Evolutionary conservation across 2,329 filamentous ascomycete species (phyloP).

Genomic region (Emmonsiellopsis sp.): DNA sequence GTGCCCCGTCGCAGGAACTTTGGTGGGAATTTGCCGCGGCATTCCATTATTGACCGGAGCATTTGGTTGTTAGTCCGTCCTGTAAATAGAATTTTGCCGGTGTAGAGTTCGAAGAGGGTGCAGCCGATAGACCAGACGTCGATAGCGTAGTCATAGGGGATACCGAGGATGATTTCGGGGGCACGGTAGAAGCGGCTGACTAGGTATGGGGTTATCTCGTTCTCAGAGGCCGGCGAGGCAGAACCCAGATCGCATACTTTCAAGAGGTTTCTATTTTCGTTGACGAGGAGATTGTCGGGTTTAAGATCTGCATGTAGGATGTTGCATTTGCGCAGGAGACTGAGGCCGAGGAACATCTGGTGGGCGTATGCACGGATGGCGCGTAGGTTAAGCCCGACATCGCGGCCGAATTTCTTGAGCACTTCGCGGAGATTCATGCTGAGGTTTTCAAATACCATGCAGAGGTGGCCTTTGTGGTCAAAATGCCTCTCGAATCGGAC

Average conservation of each 20-base stretch:
- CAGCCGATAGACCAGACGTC: slow-evolving; percentile 98
- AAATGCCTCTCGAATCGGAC: slow-evolving; percentile 82
- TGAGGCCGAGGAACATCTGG: slow-evolving; percentile 86
- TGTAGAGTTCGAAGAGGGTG: slow-evolving; percentile 93
- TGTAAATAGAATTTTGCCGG: slow-evolving; percentile 92
- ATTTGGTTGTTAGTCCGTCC: slow-evolving; percentile 97
- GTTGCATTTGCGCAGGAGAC: slow-evolving; percentile 81
- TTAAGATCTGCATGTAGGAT: slow-evolving; percentile 95
- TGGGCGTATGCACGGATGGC: slow-evolving; percentile 84
- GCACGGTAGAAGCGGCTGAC: slow-evolving; percentile 96
- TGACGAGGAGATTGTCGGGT: slow-evolving; percentile 93
- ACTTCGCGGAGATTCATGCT: slow-evolving; percentile 88
- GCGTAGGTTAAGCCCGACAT: slow-evolving; percentile 80
- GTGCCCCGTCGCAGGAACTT: slow-evolving; percentile 81
- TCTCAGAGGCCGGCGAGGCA: slow-evolving; percentile 85
- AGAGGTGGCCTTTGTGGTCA: slow-evolving; percentile 89
- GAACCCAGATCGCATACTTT: slow-evolving; percentile 97
- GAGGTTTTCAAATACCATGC: slow-evolving; percentile 93
- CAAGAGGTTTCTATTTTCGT: slow-evolving; percentile 70
- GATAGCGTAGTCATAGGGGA: slow-evolving; percentile 86
- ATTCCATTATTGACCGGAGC: slow-evolving; percentile 93
- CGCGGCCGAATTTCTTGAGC: slow-evolving; percentile 89
- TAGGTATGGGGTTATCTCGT: slow-evolving; percentile 86
- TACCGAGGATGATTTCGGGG: slow-evolving; percentile 94
- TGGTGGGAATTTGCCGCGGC: slow-evolving; percentile 80